Evolutionary conservation across 1,284 basidiomycete genomes (phyloP).

Genomic region (Cerioporus squamosus): DNA sequence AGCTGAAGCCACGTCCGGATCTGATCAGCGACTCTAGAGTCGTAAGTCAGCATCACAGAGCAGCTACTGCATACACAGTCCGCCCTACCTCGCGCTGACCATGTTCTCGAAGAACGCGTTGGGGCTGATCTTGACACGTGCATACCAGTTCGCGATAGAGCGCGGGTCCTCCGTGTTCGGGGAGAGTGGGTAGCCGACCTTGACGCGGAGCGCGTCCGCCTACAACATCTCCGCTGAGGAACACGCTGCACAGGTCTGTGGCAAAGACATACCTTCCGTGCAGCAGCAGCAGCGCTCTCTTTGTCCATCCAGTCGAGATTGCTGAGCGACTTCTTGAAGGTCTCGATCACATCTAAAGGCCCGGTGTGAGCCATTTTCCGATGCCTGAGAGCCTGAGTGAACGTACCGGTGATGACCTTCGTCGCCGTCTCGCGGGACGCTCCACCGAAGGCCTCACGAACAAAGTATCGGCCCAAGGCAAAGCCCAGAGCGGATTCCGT

Average conservation of each 20-base stretch:
- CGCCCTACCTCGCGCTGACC: slow-evolving; percentile 62
- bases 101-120: slow-evolving; percentile 88
- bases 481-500: slow-evolving; percentile 75
- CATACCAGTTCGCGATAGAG: slow-evolving; percentile 80
- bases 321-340: slow-evolving; percentile 83
- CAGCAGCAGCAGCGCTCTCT: slow-evolving; percentile 80
- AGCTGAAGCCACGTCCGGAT: slow-evolving; percentile 78
- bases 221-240: slow-evolving; percentile 33
- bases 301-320: slow-evolving; percentile 93
- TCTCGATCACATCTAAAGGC: slow-evolving; percentile 71
- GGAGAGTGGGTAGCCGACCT: slow-evolving; percentile 88
- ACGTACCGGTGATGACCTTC: slow-evolving; percentile 78
- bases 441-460: slow-evolving; percentile 85
- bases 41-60: background rate
- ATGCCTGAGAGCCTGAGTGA: background rate
- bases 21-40: slow-evolving; percentile 54
- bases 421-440: slow-evolving; percentile 83
- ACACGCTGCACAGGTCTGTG: background rate
- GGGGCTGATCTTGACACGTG: slow-evolving; percentile 64
- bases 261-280: slow-evolving; percentile 67
- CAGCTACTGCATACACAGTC: background rate
- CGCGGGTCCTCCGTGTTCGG: slow-evolving; percentile 81
- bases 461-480: slow-evolving; percentile 82
- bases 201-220: slow-evolving; percentile 79
- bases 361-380: too few relatives aligned